Evolutionary conservation across 177 flowering plant genomes (phyloP).

Genomic region (Vitis hybrid): DNA sequence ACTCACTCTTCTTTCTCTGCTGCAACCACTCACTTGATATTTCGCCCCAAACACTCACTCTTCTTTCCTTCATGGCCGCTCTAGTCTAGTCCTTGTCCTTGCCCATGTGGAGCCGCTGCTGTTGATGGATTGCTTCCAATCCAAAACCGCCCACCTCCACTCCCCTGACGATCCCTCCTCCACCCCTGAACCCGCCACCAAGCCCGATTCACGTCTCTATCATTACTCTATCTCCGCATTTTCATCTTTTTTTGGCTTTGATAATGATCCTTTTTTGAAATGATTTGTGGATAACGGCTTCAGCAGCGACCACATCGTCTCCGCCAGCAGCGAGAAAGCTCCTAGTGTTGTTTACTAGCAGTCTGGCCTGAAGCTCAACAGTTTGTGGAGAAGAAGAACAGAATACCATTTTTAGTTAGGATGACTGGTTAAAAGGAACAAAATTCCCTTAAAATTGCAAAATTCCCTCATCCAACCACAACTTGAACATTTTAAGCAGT

Average conservation of each 20-base stretch:
- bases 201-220: constrained; percentile 15
- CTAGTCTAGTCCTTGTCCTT: not conserved
- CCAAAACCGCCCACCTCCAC: constrained; percentile 25
- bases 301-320: constrained; percentile 37
- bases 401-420: no score
- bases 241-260: not conserved
- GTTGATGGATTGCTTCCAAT: constrained; percentile 26
- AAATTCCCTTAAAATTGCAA: no score
- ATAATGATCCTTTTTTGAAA: not conserved
- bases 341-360: constrained; percentile 39
- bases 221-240: constrained; percentile 2
- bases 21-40: no score
- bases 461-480: no score
- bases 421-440: no score
- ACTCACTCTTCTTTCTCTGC: not conserved
- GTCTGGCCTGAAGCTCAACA: constrained; percentile 50
- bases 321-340: constrained; percentile 47
- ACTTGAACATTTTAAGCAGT: no score
- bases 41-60: no score
- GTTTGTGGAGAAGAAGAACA: constrained; percentile 19
- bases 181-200: not conserved
- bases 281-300: constrained; percentile 19
- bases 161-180: constrained; percentile 26
- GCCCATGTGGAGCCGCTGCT: no score
- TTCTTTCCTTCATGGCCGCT: not conserved